Evolutionary conservation across 306 rosid species (phyloP).

Genomic region (Spatholobus suberectus): DNA sequence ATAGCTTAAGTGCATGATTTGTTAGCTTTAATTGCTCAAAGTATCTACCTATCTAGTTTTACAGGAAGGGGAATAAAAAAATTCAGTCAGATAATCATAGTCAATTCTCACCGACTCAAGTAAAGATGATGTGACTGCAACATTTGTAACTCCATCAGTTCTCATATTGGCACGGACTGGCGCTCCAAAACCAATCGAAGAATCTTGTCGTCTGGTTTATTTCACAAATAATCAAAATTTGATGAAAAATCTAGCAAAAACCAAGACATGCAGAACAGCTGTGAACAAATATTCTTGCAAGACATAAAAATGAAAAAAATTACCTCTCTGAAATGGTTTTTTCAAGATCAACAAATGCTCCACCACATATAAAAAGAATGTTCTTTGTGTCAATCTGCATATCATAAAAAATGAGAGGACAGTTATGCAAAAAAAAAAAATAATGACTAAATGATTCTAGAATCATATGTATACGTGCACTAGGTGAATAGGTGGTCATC

Average conservation of each 20-base stretch:
- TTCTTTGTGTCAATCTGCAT: conserved; percentile 88
- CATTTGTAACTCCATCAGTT: conserved; percentile 62
- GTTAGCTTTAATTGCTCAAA: conserved; percentile 7
- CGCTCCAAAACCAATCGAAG: conserved; percentile 94
- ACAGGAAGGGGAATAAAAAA: not conserved
- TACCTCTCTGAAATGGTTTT: conserved; percentile 96
- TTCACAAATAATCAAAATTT: not conserved
- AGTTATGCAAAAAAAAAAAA: not conserved
- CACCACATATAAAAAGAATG: conserved; percentile 90
- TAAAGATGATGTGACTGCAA: conserved; percentile 75
- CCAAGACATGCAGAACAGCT: not conserved
- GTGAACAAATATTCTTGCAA: not conserved
- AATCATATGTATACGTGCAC: conserved; percentile 26
- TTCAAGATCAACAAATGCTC: conserved; percentile 91
- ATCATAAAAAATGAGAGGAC: conserved; percentile 24
- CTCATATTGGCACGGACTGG: conserved; percentile 90
- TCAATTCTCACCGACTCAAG: conserved; percentile 72
- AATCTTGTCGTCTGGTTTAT: conserved; percentile 79
- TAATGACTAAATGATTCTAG: conserved; percentile 9
- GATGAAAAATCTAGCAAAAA: not conserved
- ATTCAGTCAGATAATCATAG: not conserved
- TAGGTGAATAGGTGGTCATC: not conserved
- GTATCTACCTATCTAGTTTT: conserved; percentile 18
- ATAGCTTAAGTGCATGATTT: not conserved
- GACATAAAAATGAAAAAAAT: not conserved